phyloP scores from a whole-genome alignment of 2,329 filamentous ascomycete genomes.

The Botrytis tulipae region DNA sequence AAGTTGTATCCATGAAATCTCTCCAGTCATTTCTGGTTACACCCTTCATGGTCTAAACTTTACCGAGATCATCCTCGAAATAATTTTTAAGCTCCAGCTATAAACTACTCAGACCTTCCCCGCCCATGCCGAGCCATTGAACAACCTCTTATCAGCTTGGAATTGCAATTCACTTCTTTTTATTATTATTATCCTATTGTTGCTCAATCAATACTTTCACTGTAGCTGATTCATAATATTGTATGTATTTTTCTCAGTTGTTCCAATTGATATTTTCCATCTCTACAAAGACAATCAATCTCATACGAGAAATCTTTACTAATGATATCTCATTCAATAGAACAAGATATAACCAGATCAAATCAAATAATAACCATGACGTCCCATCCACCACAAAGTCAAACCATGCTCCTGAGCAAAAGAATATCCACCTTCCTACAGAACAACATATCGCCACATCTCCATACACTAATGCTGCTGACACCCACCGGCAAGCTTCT shows the following conservation, averaged over 20 bases:
- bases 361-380: background rate
- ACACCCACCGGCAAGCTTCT: constrained; percentile 62
- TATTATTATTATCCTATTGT: background rate
- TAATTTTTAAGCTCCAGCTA: background rate
- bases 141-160: background rate
- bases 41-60: background rate
- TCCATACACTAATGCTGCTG: constrained; percentile 60
- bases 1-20: background rate
- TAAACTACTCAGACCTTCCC: background rate
- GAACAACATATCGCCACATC: constrained; percentile 52
- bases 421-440: constrained; percentile 61
- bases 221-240: background rate
- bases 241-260: background rate
- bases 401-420: constrained; percentile 57
- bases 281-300: background rate
- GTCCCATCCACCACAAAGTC: constrained; percentile 27
- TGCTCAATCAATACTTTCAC: background rate
- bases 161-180: background rate
- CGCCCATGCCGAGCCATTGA: background rate
- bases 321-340: background rate
- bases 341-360: constrained; percentile 28
- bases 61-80: constrained; percentile 19
- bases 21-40: background rate
- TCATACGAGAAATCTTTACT: background rate
- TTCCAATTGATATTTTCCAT: background rate